Conservation (phyloP, 179 eudicot species). For the Nepenthes alata region DNA sequence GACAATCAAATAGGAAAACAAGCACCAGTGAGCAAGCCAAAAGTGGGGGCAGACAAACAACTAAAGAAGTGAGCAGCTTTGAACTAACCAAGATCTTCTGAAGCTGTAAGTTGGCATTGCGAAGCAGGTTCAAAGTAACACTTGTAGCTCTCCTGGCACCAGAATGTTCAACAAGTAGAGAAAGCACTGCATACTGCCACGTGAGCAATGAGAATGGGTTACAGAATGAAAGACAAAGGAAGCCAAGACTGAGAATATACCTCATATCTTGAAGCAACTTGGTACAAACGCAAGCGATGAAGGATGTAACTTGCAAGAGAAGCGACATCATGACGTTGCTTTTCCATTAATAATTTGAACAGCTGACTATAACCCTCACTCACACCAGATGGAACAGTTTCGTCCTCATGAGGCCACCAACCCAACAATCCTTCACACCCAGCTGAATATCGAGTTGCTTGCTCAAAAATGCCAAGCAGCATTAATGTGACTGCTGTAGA, state of each 20-base stretch:
- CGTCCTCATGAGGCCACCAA: conserved; percentile 98
- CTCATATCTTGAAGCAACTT: conserved; percentile 91
- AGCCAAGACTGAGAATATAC: conserved; percentile 28
- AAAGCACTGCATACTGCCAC: conserved; percentile 62
- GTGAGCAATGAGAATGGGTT: conserved; percentile 9
- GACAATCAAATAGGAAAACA: background rate
- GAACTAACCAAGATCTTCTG: conserved; percentile 72
- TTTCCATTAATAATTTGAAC: conserved; percentile 70
- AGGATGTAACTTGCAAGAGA: conserved; percentile 74
- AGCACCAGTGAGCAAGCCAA: background rate
- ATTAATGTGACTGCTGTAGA: conserved; percentile 49
- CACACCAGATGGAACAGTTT: conserved; percentile 51
- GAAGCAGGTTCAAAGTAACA: conserved; percentile 38
- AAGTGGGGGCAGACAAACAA: conserved; percentile 1
- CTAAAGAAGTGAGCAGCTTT: conserved; percentile 1
- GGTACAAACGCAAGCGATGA: conserved; percentile 82
- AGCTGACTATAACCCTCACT: conserved; percentile 83
- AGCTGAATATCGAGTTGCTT: conserved; percentile 66
- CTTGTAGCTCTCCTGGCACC: conserved; percentile 22
- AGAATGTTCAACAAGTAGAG: conserved; percentile 48
- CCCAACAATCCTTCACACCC: conserved; percentile 98
- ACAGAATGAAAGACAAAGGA: background rate
- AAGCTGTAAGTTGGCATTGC: conserved; percentile 52
- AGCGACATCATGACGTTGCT: conserved; percentile 81
- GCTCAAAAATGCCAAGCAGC: conserved; percentile 84